Evolutionary conservation across 306 rosid genomes (phyloP), one percentile per base, ranked within the genome.

Genomic region (Casuarina equisetifolia): DNA sequence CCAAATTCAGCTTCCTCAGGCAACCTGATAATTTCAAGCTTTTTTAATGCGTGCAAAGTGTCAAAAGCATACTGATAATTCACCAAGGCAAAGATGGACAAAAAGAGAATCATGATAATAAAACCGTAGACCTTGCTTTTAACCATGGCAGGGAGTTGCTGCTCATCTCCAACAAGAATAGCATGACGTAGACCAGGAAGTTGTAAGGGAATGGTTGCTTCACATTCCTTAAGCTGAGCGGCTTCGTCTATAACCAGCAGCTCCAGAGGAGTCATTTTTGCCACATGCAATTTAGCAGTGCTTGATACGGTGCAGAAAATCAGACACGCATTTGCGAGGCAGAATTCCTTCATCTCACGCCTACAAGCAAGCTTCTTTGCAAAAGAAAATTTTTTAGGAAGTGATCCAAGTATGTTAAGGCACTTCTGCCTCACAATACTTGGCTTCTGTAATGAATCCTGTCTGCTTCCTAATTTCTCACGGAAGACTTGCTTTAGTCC

Each of bases 221-320:
- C 88, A n/a, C 84, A 79, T 76, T 82, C 88, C 80, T 82, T 85
- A 25, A 85, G 83, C 74, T 71, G 81, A 66, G 85, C 83, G 3
- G 83, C 88, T 85, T 85, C 85, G 45, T 85, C 88, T 35, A 85
- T 81, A 12, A 84, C 74, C 43, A 84, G 9, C 2, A 80, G 5
- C 69, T 80, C 79, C 63, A 73, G 20, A 0, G 80, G 84, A 3
- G 8, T 3, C 77, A 48, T 79, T 4, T 4, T 78, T 9, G 12
- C 48, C 4, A 9, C 16, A 52, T 35, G 42, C 51, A 85, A 52
- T 68, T 82, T 82, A 35, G 68, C 74, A 42, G 83, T 67, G 51
- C 83, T 76, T 40, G 86, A 79, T 39, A 64, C 70, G 35, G 92
- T 86, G 62, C 93, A 87, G 79, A 89, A 89, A 74, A 84, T 64